These are phyloP conservation scores for Paraphoma chrysanthemicola DNA, from an alignment of 2,329 filamentous ascomycete species.

Conservation along the genomic window DNA sequence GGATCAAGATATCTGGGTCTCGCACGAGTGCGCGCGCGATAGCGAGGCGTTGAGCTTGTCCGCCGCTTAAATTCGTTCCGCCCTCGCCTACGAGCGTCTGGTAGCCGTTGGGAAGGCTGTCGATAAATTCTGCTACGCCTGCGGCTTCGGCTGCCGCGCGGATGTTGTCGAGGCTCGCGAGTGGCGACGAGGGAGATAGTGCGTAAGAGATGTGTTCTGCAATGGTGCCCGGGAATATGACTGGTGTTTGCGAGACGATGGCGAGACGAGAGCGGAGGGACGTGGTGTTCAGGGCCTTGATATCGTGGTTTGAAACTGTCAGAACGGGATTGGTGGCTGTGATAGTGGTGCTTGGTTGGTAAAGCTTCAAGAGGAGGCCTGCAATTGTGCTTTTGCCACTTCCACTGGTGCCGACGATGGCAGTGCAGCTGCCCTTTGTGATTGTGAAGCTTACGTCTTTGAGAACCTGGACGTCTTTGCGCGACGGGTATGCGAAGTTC, in stretches of 20 bases:
- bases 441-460: slow-evolving; percentile 71
- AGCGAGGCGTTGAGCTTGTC: slow-evolving; percentile 81
- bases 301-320: slow-evolving; percentile 65
- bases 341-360: slow-evolving; percentile 50
- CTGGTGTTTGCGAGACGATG: slow-evolving; percentile 74
- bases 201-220: slow-evolving; percentile 86
- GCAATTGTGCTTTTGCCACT: slow-evolving; percentile 91
- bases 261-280: slow-evolving; percentile 68
- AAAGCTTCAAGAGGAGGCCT: slow-evolving; percentile 76
- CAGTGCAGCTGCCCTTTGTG: slow-evolving; percentile 68
- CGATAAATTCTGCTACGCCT: slow-evolving; percentile 79
- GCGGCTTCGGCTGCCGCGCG: slow-evolving; percentile 60
- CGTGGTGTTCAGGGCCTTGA: slow-evolving; percentile 65
- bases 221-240: slow-evolving; percentile 79
- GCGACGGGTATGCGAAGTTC: slow-evolving; percentile 74
- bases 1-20: slow-evolving; percentile 73
- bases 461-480: slow-evolving; percentile 63
- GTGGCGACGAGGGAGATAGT: slow-evolving; percentile 61
- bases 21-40: slow-evolving; percentile 82
- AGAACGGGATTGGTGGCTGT: slow-evolving; percentile 48
- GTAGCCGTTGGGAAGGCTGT: slow-evolving; percentile 73
- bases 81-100: slow-evolving; percentile 78
- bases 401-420: slow-evolving; percentile 83
- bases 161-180: slow-evolving; percentile 56
- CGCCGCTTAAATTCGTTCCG: slow-evolving; percentile 75